Evolutionary conservation across 306 rosid genomes (phyloP), one percentile per base, ranked within the genome.

Genomic region (Phaseolus lunatus): DNA sequence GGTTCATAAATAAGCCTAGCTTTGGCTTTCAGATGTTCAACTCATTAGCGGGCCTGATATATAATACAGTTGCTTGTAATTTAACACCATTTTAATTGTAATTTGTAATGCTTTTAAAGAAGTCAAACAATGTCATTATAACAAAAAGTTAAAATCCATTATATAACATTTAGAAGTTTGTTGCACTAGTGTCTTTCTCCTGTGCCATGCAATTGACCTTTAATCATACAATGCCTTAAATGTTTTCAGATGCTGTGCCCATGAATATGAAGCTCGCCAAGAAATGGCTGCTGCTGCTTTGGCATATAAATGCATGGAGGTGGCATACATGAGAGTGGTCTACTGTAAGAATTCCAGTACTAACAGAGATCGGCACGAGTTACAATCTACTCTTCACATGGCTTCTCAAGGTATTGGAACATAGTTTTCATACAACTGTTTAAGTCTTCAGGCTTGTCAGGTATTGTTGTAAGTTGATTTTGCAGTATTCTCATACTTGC

Each of bases 281-380:
- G 98, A 94, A 88, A 87, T 86, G 90, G 96, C 91, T 27, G 80
- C 88, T 26, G 97, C 98, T 76, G 84, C 97, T 75, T 86, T 94
- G 94, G 97, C 94, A 20, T 94, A 85, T 84, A 94, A 94, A 88
- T 94, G 98, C 89, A 77, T 91, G 88, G 97, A 90, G 86, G 96
- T 91, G 80, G 87, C 96, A 64, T 87, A 83, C 84, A 84, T 90
- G 94, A 87, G 91, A 85, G 83, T 90, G 45, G 87, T 90, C 57
- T 87, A 72, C 82, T 86, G 85, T 81, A 91, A 86, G 86, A 62
- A 79, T 75, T 79, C 91, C 58, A 81, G 81, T 65, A 20, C 82
- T 54, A 81, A 16, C 78, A 86, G 88, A 78, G 93, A 86, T 83
- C 73, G 86, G 78, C 82, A 56, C 20, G 98, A 94, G 82, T 72